Conservation (phyloP, 2,329 filamentous ascomycete species). For the Colletotrichum costaricense region DNA sequence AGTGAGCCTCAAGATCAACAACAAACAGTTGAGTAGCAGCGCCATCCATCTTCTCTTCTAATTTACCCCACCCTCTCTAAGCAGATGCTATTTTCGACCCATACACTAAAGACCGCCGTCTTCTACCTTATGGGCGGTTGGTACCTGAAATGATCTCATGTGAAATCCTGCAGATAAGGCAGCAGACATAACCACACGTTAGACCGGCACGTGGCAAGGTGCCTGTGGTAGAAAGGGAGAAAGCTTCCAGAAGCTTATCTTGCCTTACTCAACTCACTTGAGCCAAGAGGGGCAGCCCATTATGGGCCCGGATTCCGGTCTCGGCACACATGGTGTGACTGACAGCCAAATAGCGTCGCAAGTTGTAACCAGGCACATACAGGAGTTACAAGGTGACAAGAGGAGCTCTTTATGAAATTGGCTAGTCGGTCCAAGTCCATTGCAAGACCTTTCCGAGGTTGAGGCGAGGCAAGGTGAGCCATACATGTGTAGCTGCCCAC, state of each 20-base stretch:
- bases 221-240: background rate
- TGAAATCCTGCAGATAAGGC: background rate
- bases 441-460: background rate
- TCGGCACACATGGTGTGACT: background rate
- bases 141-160: background rate
- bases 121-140: background rate
- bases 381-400: background rate
- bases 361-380: background rate
- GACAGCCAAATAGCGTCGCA: background rate
- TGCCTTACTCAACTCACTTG: background rate
- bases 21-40: background rate
- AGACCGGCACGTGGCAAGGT: background rate
- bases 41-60: background rate
- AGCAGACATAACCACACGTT: background rate
- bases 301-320: background rate
- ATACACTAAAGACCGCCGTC: background rate
- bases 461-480: background rate
- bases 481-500: too few relatives aligned
- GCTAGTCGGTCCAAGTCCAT: background rate
- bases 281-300: too few relatives aligned
- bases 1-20: background rate
- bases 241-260: background rate
- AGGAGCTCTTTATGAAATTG: background rate
- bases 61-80: background rate
- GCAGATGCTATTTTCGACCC: background rate